phyloP scores from a whole-genome alignment of 164 flowering plant species.

The Annona cherimola region DNA sequence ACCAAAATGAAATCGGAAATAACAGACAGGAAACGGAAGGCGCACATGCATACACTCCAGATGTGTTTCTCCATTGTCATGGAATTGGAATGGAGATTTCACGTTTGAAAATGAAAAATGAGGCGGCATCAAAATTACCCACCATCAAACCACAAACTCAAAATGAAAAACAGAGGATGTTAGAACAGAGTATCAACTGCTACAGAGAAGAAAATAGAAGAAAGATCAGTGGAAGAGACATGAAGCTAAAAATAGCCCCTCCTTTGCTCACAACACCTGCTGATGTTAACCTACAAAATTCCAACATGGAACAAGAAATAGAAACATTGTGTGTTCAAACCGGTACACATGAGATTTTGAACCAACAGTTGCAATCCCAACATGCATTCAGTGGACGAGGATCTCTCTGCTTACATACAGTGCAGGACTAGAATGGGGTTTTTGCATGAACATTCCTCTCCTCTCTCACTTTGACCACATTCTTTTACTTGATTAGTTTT shows the following conservation, averaged over 20 bases:
- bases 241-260: not conserved
- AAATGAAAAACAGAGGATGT: not conserved
- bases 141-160: not conserved
- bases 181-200: not conserved
- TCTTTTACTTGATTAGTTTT: too few species aligned
- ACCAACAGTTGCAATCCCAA: not conserved
- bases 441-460: not conserved
- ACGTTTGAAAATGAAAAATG: not conserved
- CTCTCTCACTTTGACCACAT: too few species aligned
- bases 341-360: not conserved
- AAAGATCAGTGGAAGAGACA: not conserved
- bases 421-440: not conserved
- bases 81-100: not conserved
- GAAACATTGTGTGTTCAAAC: not conserved
- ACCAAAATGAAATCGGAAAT: too few species aligned
- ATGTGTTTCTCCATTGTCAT: not conserved
- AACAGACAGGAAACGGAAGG: not conserved
- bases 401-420: not conserved
- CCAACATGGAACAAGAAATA: not conserved
- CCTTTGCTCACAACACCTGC: constrained; percentile 7
- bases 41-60: not conserved
- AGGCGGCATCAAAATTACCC: not conserved
- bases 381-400: not conserved
- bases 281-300: constrained; percentile 4
- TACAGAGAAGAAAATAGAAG: not conserved